Evolutionary conservation across 192 early-diverging fungal genomes (phyloP).

Genomic region (Backusella sp.): DNA sequence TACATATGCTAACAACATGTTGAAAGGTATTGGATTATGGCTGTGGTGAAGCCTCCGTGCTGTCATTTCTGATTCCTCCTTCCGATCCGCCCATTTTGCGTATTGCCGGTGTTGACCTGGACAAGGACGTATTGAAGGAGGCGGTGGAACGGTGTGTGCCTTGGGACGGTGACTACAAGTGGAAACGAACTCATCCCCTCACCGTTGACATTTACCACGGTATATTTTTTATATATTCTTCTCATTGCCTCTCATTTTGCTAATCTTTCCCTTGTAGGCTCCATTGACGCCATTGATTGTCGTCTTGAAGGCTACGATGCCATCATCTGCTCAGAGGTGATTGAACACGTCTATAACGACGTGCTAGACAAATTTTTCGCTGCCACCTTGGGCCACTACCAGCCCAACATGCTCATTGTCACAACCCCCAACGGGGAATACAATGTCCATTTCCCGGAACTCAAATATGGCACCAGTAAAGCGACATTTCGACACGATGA

Average conservation of each 20-base stretch:
- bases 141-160: slow-evolving; percentile 51
- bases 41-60: slow-evolving; percentile 80
- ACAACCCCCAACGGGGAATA: slow-evolving; percentile 91
- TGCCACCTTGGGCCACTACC: slow-evolving; percentile 63
- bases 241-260: background rate
- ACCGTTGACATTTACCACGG: slow-evolving; percentile 68
- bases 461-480: slow-evolving; percentile 68
- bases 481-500: slow-evolving; percentile 74
- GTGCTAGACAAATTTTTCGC: slow-evolving; percentile 58
- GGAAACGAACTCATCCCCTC: slow-evolving; percentile 60
- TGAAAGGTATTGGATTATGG: slow-evolving; percentile 79
- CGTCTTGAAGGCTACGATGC: slow-evolving; percentile 65
- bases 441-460: slow-evolving; percentile 80
- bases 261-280: slow-evolving; percentile 36
- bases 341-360: slow-evolving; percentile 69
- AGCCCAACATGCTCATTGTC: slow-evolving; percentile 67
- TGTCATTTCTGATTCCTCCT: slow-evolving; percentile 57
- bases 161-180: slow-evolving; percentile 51
- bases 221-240: slow-evolving; percentile 15
- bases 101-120: slow-evolving; percentile 76
- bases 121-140: slow-evolving; percentile 45
- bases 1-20: slow-evolving; percentile 41
- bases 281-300: slow-evolving; percentile 46
- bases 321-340: slow-evolving; percentile 78
- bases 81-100: slow-evolving; percentile 50